Conservation (phyloP, 2,329 filamentous ascomycete species). For the Alternaria rosae region DNA sequence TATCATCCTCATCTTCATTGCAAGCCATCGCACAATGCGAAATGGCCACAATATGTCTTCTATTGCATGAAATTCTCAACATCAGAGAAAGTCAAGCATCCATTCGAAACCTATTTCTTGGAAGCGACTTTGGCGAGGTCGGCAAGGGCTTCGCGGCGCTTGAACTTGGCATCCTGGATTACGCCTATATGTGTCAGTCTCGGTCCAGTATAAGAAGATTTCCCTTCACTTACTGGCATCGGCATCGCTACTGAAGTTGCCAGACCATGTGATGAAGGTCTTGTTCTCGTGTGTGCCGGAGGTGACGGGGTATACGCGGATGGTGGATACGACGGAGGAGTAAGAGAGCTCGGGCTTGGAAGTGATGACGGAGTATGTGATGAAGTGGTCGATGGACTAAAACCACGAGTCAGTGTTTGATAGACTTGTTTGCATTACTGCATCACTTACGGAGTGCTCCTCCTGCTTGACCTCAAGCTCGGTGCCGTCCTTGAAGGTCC, state of each 20-base stretch:
- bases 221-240: constrained; percentile 65
- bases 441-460: constrained; percentile 70
- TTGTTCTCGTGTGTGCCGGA: constrained; percentile 68
- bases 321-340: constrained; percentile 71
- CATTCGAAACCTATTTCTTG: constrained; percentile 41
- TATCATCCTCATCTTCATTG: background rate
- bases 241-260: constrained; percentile 74
- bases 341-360: constrained; percentile 71
- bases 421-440: background rate
- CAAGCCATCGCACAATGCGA: background rate
- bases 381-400: constrained; percentile 70
- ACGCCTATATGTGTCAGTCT: constrained; percentile 60
- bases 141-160: constrained; percentile 74
- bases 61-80: background rate
- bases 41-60: background rate
- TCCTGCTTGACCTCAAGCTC: constrained; percentile 77
- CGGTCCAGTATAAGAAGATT: too few species aligned
- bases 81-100: background rate
- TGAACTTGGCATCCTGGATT: constrained; percentile 78
- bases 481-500: constrained; percentile 75
- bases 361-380: constrained; percentile 76
- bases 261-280: constrained; percentile 74
- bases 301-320: constrained; percentile 71
- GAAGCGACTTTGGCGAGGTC: constrained; percentile 65
- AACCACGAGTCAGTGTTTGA: constrained; percentile 1